Conservation (phyloP, 2,329 filamentous ascomycete genomes). For the Lachnellula cervina region DNA sequence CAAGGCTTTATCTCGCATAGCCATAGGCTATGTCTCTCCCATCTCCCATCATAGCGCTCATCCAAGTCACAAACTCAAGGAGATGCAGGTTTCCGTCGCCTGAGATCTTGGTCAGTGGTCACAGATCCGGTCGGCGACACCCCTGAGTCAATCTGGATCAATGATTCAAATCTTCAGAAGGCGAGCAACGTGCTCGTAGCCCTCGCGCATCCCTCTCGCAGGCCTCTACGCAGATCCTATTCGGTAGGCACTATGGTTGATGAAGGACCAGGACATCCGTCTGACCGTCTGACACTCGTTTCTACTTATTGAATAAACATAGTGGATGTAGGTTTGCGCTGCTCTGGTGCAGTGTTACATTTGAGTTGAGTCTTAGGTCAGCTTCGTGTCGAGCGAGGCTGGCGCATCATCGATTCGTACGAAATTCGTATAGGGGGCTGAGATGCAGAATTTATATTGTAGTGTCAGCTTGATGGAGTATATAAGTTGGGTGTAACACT, state of each 20-base stretch:
- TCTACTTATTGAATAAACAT: background rate
- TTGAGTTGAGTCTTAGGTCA: slow-evolving; percentile 17
- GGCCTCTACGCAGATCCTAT: slow-evolving; percentile 1
- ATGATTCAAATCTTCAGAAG: background rate
- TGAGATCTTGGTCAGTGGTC: slow-evolving; percentile 10
- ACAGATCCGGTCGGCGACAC: background rate
- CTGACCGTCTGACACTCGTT: slow-evolving; percentile 2
- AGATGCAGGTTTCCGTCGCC: slow-evolving; percentile 14
- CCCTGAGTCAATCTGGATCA: slow-evolving; percentile 1
- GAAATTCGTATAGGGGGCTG: slow-evolving; percentile 8
- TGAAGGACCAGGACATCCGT: background rate
- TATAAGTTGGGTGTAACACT: slow-evolving; percentile 8
- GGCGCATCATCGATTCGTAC: background rate
- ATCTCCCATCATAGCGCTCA: background rate
- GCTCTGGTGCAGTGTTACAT: slow-evolving; percentile 12
- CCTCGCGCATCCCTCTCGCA: background rate
- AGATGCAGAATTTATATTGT: slow-evolving; percentile 15
- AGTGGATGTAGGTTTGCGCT: slow-evolving; percentile 9
- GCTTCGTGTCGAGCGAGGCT: slow-evolving; percentile 1
- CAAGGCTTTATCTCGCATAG: background rate
- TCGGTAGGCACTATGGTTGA: background rate
- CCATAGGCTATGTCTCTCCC: slow-evolving; percentile 11
- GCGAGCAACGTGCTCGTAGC: slow-evolving; percentile 3
- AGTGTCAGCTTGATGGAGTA: slow-evolving; percentile 7
- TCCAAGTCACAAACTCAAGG: slow-evolving; percentile 10